Base-by-base conservation (phyloP, 148 eudicot species). In the Euryodendron excelsum region DNA sequence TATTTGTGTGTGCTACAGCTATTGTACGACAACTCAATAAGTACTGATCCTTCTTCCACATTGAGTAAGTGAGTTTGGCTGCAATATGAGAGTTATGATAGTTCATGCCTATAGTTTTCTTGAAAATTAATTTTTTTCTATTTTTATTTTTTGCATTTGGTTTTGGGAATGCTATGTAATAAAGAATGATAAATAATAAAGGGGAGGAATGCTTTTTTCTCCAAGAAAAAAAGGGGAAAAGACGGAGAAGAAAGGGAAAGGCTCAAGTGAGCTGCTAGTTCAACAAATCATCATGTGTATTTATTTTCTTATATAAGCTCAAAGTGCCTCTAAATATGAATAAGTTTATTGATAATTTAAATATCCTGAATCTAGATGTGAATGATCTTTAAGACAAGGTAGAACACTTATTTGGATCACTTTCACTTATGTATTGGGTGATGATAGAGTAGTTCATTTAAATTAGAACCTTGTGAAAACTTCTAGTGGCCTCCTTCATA, bases 191-290 rank as follows among this genome's bases (percentile, higher is more conserved):
- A 23, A 69, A 12, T 23, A 69, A 21, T 18, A 52, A 72, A 18
- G 25, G 39, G 62, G 17, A 20, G 27, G 4, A 72, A 21, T 33
- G 61, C 15, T 53, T 52, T n/a, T n/a, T 37, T 66, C 28, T 36
- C 47, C 27, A 20, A 52, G 62, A 30, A 53, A 37, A 14, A 21
- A 65, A n/a, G n/a, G 14, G 70, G 70, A 4, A 37, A 36, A 39
- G 39, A 4, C 18, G 50, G 72, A 67, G 72, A 39, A 67, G 76
- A 34, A 73, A 33, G n/a, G 20, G 23, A 30, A 73, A 20, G 23
- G 76, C 45, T 73, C 41, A 72, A 52, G 27, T 73, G n/a, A 73
- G n/a, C n/a, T n/a, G n/a, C n/a, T n/a, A 28, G n/a, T n/a, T n/a
- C n/a, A n/a, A n/a, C n/a, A n/a, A n/a, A n/a, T n/a, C n/a, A n/a